Conservation (phyloP, 805 yeast genomes). For the Candida succiphila region DNA sequence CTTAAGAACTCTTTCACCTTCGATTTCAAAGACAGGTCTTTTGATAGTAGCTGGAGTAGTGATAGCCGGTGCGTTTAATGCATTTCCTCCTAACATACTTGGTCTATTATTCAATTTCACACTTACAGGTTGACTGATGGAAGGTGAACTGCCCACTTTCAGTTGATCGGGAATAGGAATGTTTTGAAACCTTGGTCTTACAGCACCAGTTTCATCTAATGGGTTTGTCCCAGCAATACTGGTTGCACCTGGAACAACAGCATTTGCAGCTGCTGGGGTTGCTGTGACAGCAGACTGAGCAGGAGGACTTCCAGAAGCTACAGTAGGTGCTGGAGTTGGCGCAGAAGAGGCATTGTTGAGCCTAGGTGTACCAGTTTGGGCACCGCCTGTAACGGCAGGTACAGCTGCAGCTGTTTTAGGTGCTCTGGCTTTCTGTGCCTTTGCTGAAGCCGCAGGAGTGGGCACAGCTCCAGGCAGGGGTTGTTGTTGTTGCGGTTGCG, state of each 20-base stretch:
- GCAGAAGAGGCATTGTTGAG: neutral
- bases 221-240: constrained; percentile 3
- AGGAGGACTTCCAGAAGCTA: neutral
- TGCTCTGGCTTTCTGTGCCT: neutral
- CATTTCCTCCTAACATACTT: constrained; percentile 75
- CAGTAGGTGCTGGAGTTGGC: neutral
- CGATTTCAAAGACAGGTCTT: constrained; percentile 76
- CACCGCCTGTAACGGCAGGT: neutral
- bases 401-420: neutral
- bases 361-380: neutral
- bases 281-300: constrained; percentile 1
- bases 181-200: constrained; percentile 51
- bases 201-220: constrained; percentile 21
- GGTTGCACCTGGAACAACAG: constrained; percentile 4
- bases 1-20: constrained; percentile 73
- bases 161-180: constrained; percentile 64
- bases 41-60: constrained; percentile 68
- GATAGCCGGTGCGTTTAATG: constrained; percentile 58
- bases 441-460: constrained; percentile 4
- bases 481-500: constrained; percentile 9
- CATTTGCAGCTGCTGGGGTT: constrained; percentile 3
- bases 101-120: constrained; percentile 63
- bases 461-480: constrained; percentile 6
- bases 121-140: constrained; percentile 54
- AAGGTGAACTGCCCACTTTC: constrained; percentile 54